phyloP scores from a whole-genome alignment of 78 protist genomes.

The Emiliania huxleyi region DNA sequence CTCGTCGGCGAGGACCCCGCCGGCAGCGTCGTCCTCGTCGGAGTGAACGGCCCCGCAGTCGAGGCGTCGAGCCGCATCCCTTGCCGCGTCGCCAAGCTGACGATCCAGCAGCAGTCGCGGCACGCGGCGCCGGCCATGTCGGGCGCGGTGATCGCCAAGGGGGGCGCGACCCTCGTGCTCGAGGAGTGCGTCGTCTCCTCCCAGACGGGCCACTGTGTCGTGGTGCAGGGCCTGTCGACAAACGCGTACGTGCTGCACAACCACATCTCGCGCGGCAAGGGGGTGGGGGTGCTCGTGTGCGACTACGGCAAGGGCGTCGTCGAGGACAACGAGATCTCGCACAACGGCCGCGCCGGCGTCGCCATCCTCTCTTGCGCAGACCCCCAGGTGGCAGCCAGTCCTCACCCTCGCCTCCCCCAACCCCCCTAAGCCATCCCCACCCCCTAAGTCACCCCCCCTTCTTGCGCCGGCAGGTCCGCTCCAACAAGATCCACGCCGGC shows the following conservation, averaged over 20 bases:
- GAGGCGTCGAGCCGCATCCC: neutral
- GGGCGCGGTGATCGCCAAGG: neutral
- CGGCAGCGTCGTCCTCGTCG: neutral
- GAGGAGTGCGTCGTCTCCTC: conserved; percentile 20
- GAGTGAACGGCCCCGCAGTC: neutral
- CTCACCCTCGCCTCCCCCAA: too few species aligned
- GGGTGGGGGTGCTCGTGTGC: conserved; percentile 22
- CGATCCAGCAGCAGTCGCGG: neutral
- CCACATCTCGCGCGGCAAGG: neutral
- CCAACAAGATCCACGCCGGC: neutral
- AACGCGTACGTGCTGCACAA: neutral
- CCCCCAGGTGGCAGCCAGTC: too few species aligned
- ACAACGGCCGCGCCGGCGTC: conserved; percentile 17
- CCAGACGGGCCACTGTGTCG: neutral
- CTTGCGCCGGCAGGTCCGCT: too few species aligned
- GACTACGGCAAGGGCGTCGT: neutral
- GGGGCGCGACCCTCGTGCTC: neutral
- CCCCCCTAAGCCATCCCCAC: too few species aligned
- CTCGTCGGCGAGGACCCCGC: neutral
- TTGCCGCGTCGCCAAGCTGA: neutral
- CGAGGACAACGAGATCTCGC: neutral
- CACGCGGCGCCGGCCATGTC: neutral
- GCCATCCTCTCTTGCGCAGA: neutral
- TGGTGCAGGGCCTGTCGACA: neutral
- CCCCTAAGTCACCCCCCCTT: too few species aligned